Base-by-base conservation (phyloP, 352 stramenopile species). In the Pythium insidiosum region DNA sequence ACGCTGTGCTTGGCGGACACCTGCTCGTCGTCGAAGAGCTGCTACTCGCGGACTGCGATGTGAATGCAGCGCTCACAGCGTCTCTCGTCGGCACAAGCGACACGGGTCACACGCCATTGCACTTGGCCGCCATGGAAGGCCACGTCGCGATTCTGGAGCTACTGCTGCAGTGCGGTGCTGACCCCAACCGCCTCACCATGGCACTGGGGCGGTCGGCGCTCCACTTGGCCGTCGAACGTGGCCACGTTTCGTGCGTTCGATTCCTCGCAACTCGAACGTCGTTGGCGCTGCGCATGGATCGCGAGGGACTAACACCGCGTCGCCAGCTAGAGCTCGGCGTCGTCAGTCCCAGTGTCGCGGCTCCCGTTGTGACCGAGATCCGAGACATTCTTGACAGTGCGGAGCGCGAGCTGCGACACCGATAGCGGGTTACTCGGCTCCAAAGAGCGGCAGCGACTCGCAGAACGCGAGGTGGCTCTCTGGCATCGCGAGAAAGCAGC, bases 401-500 rank as follows among this genome's bases (percentile, higher is more conserved):
- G 11, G 11, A 7, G 9, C 33, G 16, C 33, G 6, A 9, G 16
- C 42, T 39, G 5, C 12, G 12, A 28, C 6, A 9, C 12, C 18
- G 6, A 6, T 31, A 15, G 24, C n/a, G 34, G 37, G 24, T 42
- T 60, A 76, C n/a, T 77, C 62, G n/a, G 61, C 58, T 41, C 51
- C 64, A 29, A 78, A 78, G 12, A 48, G 47, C 0, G 31, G 2
- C 0, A 76, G 20, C 2, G 2, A n/a, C 39, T 72, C 56, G 29
- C 71, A 84, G 38, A 71, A 84, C 0, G 23, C 41, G 6, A 74
- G 58, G 20, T 65, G 38, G 6, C 56, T 39, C 1, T 62, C 52
- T 6, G 59, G 28, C 21, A 84, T 37, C 4, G 40, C 65, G 25
- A 84, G 51, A 43, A 84, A 76, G 34, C 66, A 78, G 7, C 36